These are phyloP conservation scores for Pyrus bretschneideri DNA, from an alignment of 306 rosid genomes.

Conservation along the genomic window DNA sequence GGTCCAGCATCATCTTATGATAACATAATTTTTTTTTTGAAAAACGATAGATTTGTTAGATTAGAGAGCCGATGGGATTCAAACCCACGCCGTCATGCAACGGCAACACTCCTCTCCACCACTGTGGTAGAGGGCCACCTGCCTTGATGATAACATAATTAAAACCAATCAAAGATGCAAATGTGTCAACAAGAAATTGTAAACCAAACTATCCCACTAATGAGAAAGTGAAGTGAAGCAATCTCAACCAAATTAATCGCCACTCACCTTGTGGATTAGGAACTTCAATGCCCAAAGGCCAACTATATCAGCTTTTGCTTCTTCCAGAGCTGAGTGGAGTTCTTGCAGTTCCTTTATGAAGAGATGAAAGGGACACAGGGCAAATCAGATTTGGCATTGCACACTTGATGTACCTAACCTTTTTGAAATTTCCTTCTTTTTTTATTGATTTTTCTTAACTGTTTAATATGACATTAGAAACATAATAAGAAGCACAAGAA, in stretches of 20 bases:
- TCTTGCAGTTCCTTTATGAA: slow-evolving; percentile 83
- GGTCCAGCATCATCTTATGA: not conserved
- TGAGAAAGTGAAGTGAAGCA: not conserved
- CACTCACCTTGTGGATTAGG: slow-evolving; percentile 58
- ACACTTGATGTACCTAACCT: not conserved
- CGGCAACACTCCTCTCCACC: no score
- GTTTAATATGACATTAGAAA: not conserved
- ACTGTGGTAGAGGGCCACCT: no score
- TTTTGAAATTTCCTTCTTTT: not conserved
- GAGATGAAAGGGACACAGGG: slow-evolving; percentile 10
- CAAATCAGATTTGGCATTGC: slow-evolving; percentile 2
- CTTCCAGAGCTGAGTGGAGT: slow-evolving; percentile 86
- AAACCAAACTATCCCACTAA: not conserved
- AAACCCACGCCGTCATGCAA: no score
- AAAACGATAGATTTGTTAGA: no score
- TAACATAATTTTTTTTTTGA: not conserved
- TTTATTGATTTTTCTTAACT: not conserved
- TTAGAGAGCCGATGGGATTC: no score
- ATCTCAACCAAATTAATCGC: not conserved
- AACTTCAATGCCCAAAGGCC: slow-evolving; percentile 92
- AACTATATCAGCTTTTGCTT: slow-evolving; percentile 97
- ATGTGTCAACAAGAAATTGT: not conserved
- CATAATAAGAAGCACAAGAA: not conserved
- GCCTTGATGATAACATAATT: slow-evolving; percentile 2
- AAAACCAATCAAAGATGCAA: not conserved